These are phyloP conservation scores for Ceratocystis eucalypticola DNA, from an alignment of 2,329 filamentous ascomycete genomes.

Conservation along the genomic window DNA sequence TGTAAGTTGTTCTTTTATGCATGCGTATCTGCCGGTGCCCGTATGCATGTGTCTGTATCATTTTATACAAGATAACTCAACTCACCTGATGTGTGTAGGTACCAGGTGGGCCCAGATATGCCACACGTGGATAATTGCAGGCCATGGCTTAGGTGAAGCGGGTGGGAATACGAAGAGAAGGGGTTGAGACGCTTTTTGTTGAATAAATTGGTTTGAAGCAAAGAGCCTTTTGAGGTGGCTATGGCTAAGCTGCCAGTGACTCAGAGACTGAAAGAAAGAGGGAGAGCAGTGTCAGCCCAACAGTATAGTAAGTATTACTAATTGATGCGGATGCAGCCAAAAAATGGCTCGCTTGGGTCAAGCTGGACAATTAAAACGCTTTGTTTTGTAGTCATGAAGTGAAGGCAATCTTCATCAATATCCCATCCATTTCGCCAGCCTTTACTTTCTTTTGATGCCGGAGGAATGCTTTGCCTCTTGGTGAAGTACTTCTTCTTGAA, in stretches of 20 bases:
- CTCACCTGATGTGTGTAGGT: slow-evolving; percentile 41
- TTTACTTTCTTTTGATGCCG: not conserved
- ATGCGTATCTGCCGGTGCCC: slow-evolving; percentile 12
- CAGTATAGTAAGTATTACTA: no score
- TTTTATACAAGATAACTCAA: not conserved
- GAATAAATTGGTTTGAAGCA: not conserved
- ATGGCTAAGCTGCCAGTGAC: no score
- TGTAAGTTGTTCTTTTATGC: slow-evolving; percentile 17
- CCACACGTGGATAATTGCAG: slow-evolving; percentile 29
- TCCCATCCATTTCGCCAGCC: not conserved
- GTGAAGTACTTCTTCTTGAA: not conserved
- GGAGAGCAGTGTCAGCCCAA: no score
- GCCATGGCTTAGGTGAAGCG: slow-evolving; percentile 22
- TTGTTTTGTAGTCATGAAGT: no score
- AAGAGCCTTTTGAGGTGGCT: no score
- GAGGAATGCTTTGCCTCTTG: no score
- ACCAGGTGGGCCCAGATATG: slow-evolving; percentile 36
- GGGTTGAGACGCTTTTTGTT: not conserved
- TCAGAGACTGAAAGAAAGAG: no score
- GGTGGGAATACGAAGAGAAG: not conserved
- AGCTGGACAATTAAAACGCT: no score
- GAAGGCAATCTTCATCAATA: no score
- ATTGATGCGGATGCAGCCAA: no score
- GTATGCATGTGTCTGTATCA: not conserved
- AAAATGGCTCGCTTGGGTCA: no score